These are phyloP conservation scores for Chytriomyces hyalinus DNA, from an alignment of 192 early-diverging fungal genomes.

Conservation along the genomic window DNA sequence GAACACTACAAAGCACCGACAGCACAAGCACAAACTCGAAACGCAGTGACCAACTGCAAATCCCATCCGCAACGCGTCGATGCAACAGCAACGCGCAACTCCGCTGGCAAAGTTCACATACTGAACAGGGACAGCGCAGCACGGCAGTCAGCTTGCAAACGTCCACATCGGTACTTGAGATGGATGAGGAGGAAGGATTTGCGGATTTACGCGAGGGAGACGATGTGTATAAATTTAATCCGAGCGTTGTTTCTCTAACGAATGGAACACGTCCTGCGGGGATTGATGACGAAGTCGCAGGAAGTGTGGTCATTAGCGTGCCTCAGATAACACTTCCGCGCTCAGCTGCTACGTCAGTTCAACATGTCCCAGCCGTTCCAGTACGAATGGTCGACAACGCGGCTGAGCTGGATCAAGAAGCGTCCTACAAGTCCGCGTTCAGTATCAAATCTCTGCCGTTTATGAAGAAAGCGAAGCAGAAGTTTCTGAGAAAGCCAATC, in stretches of 20 bases:
- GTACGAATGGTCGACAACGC: background rate
- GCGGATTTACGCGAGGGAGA: too few relatives aligned
- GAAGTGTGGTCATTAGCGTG: too few relatives aligned
- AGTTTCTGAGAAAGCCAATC: conserved; percentile 10
- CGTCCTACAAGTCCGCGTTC: background rate
- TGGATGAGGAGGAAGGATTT: too few relatives aligned
- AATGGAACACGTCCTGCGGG: background rate
- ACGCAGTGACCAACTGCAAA: too few relatives aligned
- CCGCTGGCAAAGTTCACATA: background rate
- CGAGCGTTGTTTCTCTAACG: background rate
- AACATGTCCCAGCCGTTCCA: too few relatives aligned
- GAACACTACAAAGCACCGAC: too few relatives aligned
- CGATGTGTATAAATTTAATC: too few relatives aligned
- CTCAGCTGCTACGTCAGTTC: too few relatives aligned
- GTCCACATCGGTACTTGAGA: too few relatives aligned
- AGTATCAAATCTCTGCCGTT: background rate
- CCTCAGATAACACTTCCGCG: too few relatives aligned
- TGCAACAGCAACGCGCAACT: background rate
- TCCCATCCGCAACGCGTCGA: background rate
- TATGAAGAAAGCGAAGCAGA: conserved; percentile 1
- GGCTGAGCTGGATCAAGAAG: background rate
- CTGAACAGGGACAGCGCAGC: background rate
- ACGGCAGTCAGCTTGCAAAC: background rate
- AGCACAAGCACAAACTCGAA: too few relatives aligned
- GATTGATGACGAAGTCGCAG: background rate